Evolutionary conservation across 768 basidiomycete genomes (phyloP).

Genomic region (Paxillus ammoniavirescens): DNA sequence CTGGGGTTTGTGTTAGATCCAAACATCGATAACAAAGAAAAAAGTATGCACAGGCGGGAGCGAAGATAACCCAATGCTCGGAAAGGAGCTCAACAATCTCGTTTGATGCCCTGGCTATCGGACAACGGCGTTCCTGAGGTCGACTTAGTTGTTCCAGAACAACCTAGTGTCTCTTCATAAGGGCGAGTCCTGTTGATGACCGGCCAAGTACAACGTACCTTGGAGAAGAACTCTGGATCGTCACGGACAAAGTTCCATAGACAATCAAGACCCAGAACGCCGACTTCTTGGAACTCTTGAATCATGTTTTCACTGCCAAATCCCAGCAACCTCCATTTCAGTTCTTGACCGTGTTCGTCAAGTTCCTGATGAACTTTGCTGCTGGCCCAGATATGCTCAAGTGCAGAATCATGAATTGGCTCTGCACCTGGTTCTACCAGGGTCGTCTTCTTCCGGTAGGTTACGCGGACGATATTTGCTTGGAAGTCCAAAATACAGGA

Average conservation of each 20-base stretch:
- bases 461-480: slow-evolving; percentile 77
- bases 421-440: slow-evolving; percentile 69
- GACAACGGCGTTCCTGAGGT: slow-evolving; percentile 72
- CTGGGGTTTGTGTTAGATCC: slow-evolving; percentile 27
- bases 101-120: slow-evolving; percentile 79
- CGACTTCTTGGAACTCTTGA: slow-evolving; percentile 75
- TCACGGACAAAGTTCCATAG: slow-evolving; percentile 71
- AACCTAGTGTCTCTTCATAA: slow-evolving; percentile 43
- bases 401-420: slow-evolving; percentile 50
- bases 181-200: neutral
- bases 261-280: slow-evolving; percentile 80
- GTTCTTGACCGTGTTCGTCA: slow-evolving; percentile 44
- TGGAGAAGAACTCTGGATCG: slow-evolving; percentile 72
- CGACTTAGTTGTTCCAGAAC: slow-evolving; percentile 80
- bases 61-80: slow-evolving; percentile 84
- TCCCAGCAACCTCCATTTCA: slow-evolving; percentile 79
- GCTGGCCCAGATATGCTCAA: slow-evolving; percentile 68
- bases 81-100: slow-evolving; percentile 83
- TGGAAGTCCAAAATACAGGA: slow-evolving; percentile 88
- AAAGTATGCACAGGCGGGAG: slow-evolving; percentile 68
- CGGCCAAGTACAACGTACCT: slow-evolving; percentile 39
- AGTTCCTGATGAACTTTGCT: slow-evolving; percentile 55
- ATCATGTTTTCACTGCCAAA: slow-evolving; percentile 74
- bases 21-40: neutral
- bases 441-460: slow-evolving; percentile 78